Evolutionary conservation across 1,284 basidiomycete species (phyloP).

Genomic region (Leccinum subrobustum): DNA sequence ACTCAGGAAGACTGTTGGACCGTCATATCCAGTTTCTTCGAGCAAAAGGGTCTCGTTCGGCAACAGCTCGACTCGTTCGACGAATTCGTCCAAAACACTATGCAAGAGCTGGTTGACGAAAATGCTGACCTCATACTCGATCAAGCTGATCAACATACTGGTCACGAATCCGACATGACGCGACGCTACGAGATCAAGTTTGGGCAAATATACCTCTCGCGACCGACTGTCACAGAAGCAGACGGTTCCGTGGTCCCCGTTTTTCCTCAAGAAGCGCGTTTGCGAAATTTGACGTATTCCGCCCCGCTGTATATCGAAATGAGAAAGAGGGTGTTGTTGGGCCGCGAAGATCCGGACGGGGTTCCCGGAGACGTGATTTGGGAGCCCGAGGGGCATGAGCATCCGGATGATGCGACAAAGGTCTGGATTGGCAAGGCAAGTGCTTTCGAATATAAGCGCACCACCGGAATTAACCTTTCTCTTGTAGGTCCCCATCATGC

Average conservation of each 20-base stretch:
- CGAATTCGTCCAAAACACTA: conserved; percentile 99
- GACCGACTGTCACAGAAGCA: conserved; percentile 92
- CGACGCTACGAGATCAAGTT: conserved; percentile 97
- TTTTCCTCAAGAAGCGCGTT: conserved; percentile 96
- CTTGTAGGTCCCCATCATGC: conserved; percentile 92
- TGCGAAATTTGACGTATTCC: conserved; percentile 94
- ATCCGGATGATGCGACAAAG: conserved; percentile 70
- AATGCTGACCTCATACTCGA: conserved; percentile 92
- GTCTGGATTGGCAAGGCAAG: conserved; percentile 95
- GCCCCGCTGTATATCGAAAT: conserved; percentile 97
- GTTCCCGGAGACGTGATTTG: conserved; percentile 81
- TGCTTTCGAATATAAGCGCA: conserved; percentile 11
- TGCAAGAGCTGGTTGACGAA: conserved; percentile 99
- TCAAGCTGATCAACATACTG: conserved; percentile 94
- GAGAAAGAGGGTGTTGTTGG: conserved; percentile 81
- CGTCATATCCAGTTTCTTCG: conserved; percentile 95
- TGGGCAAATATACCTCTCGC: conserved; percentile 95
- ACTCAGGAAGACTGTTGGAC: conserved; percentile 96
- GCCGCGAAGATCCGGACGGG: conserved; percentile 81
- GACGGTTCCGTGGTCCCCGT: conserved; percentile 93
- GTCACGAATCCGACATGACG: conserved; percentile 76
- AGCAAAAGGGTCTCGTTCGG: conserved; percentile 95
- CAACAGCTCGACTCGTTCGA: conserved; percentile 99
- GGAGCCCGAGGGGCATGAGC: conserved; percentile 73
- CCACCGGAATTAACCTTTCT: conserved; percentile 10